Evolutionary conservation across 805 yeast genomes (phyloP), one percentile per base, ranked within the genome.

Genomic region (Hanseniaspora hatyaiensis): DNA sequence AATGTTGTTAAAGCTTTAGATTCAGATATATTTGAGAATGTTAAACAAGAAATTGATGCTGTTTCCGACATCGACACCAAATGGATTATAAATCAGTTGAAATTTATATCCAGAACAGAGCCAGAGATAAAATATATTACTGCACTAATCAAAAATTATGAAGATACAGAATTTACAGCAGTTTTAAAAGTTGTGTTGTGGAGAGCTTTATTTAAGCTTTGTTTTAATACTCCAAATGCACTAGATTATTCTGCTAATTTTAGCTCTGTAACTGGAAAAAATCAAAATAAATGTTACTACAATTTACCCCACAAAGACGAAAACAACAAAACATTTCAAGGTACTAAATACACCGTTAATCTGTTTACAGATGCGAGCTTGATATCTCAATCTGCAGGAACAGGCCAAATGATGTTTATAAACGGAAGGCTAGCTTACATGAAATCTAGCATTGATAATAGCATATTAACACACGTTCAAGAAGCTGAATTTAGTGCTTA

Each of bases 331-430:
- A n/a, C n/a, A n/a, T n/a, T n/a, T n/a, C n/a, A n/a, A n/a, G n/a
- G n/a, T n/a, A n/a, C n/a, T n/a, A n/a, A n/a, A 26, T 26, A 26
- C 29, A 26, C 29, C 6, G 29, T 26, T 26, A 26, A 26, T 26
- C 29, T 26, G 6, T 37, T 37, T 19, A 37, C 40, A 8, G 40
- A 37, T 37, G 40, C 40, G 8, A 37, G 40, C 18, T 37, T 37
- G 9, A 37, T 23, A 5, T 23, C 24, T 16, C 31, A 37, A 26
- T 9, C 24, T 8, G 16, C 31, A 6, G 40, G 30, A 3, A 24
- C 31, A 4, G 40, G 32, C 3, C 32, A 37, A 24, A 19, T 37
- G 6, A 24, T n/a, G 11, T 37, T 23, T 26, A 28, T 37, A n/a
- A 37, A 37, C 18, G 26, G 26, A 9, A 16, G n/a, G 6, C 29